These are phyloP conservation scores for Colletotrichum salicis DNA, from an alignment of 2,329 filamentous ascomycete species.

Conservation along the genomic window DNA sequence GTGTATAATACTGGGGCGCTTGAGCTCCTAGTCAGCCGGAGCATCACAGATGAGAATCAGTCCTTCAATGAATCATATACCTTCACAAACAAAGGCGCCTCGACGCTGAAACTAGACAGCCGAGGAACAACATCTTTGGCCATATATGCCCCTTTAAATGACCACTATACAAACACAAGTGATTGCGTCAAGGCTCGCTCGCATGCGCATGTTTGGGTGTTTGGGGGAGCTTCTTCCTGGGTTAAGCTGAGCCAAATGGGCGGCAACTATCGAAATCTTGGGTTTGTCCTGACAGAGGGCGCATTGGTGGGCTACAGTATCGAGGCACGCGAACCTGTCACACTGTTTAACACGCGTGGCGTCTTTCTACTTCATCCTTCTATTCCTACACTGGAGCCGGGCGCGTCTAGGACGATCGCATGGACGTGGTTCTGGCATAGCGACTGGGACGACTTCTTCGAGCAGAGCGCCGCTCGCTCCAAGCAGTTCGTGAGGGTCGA, in stretches of 20 bases:
- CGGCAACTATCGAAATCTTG: conserved; percentile 24
- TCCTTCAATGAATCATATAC: conserved; percentile 28
- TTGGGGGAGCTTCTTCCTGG: conserved; percentile 29
- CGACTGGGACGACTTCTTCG: conserved; percentile 27
- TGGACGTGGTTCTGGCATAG: conserved; percentile 33
- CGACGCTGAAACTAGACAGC: conserved; percentile 7
- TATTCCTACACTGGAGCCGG: conserved; percentile 20
- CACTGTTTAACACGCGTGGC: conserved; percentile 30
- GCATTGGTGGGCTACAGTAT: conserved; percentile 33
- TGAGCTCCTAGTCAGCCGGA: conserved; percentile 21
- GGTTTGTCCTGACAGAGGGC: conserved; percentile 26
- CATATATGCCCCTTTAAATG: conserved; percentile 34
- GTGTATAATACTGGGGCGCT: conserved; percentile 11
- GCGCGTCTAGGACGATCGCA: conserved; percentile 7
- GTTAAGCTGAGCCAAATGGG: conserved; percentile 35
- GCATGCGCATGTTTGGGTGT: conserved; percentile 31
- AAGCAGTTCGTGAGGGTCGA: conserved; percentile 20
- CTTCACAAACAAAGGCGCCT: conserved; percentile 21
- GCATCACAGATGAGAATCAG: background rate
- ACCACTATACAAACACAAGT: conserved; percentile 33
- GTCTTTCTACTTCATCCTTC: conserved; percentile 31
- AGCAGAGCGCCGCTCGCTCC: conserved; percentile 18
- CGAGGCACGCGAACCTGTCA: conserved; percentile 27
- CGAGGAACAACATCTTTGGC: conserved; percentile 20
- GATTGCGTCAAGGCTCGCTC: conserved; percentile 16